A percentile compares a stretch with the other conserved stretches of the same genome.
Evolutionary conservation across 352 stramenopile genomes (phyloP).

Genomic region (Pelagophyceae sp.): DNA sequence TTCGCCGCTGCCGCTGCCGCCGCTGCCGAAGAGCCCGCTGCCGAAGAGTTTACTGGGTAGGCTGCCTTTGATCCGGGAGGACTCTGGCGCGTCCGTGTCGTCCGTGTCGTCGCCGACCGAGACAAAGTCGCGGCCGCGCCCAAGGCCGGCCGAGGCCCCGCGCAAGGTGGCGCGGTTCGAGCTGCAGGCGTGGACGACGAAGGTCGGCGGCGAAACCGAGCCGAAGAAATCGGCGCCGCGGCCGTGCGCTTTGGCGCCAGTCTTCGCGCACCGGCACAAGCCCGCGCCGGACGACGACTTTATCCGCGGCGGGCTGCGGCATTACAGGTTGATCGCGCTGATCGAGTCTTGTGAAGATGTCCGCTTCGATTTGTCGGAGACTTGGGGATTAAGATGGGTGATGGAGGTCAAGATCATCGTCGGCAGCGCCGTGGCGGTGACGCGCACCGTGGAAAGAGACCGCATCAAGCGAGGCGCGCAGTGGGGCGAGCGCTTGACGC

Average conservation of each 20-base stretch:
- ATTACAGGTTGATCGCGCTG: neutral
- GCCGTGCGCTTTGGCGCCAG: no score
- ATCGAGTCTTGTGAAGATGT: neutral
- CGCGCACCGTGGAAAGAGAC: neutral
- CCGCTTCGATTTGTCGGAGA: neutral
- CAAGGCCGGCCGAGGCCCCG: no score
- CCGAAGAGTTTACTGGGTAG: no score
- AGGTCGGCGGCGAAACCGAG: neutral
- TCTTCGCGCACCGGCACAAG: no score
- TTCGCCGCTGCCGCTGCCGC: no score
- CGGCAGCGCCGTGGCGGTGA: neutral
- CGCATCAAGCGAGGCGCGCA: neutral
- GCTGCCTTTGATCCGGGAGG: no score
- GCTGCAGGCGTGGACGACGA: neutral
- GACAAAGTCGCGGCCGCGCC: no score
- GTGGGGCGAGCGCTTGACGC: neutral
- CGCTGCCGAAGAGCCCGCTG: no score
- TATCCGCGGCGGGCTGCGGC: neutral
- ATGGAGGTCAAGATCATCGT: slow-evolving; percentile 12
- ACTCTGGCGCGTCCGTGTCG: no score
- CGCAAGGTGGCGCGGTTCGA: neutral
- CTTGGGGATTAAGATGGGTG: neutral
- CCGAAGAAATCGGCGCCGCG: no score
- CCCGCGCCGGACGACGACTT: no score
- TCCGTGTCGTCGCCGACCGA: neutral